Evolutionary conservation across 768 basidiomycete genomes (phyloP).

Genomic region (Tephrocybe rancida): DNA sequence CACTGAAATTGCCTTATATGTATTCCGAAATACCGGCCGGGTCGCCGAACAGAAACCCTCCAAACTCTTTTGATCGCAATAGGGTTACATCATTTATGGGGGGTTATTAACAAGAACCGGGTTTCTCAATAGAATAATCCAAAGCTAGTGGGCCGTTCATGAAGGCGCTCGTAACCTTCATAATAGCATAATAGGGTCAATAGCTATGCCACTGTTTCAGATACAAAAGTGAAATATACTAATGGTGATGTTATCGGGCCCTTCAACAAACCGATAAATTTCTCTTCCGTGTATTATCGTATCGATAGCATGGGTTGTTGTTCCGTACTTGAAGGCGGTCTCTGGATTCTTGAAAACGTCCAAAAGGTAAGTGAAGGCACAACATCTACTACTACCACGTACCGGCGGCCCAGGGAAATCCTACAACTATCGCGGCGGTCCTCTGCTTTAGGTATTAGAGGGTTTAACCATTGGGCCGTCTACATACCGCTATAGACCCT

Average conservation of each 20-base stretch:
- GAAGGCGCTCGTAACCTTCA: conserved; percentile 68
- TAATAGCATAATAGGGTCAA: background rate
- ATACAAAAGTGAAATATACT: conserved; percentile 39
- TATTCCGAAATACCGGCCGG: no score
- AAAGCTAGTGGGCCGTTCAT: conserved; percentile 89
- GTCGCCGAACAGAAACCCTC: no score
- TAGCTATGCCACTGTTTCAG: no score
- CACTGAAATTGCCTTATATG: no score
- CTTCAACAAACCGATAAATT: conserved; percentile 68
- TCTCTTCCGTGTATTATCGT: conserved; percentile 75
- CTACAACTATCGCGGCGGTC: conserved; percentile 65
- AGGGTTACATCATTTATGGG: no score
- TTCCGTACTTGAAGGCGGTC: conserved; percentile 57
- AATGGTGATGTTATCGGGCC: conserved; percentile 82
- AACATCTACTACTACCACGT: background rate
- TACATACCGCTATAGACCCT: conserved; percentile 66
- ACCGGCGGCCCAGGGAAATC: conserved; percentile 81
- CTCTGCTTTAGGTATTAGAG: conserved; percentile 39
- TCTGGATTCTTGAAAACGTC: conserved; percentile 73
- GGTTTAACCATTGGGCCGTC: background rate
- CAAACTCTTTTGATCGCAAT: no score
- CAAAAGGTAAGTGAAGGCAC: conserved; percentile 22
- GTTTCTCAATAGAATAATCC: no score
- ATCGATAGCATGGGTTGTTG: conserved; percentile 63
- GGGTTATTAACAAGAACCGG: no score